phyloP scores from a whole-genome alignment of 177 flowering plant species.

The Telopea speciosissima region DNA sequence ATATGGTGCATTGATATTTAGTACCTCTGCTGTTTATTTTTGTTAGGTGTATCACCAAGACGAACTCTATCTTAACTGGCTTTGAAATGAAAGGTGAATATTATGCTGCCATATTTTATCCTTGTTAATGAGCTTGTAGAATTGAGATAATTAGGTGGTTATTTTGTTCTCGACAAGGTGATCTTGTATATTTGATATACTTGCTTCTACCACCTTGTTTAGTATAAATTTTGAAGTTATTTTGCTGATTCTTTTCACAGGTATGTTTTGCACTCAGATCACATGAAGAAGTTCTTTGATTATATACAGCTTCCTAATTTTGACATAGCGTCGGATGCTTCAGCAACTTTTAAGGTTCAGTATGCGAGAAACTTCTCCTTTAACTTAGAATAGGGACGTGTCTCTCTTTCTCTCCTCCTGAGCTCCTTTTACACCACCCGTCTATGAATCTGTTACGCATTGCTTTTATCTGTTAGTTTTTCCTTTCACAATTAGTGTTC shows the following conservation, averaged over 20 bases:
- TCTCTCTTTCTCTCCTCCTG: background rate
- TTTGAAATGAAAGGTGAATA: too few species aligned
- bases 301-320: constrained; percentile 91
- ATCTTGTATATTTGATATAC: background rate
- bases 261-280: constrained; percentile 74
- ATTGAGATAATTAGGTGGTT: background rate
- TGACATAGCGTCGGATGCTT: constrained; percentile 93
- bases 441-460: background rate
- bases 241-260: constrained; percentile 29
- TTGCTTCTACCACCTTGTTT: background rate
- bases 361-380: background rate
- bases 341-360: constrained; percentile 87
- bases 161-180: background rate
- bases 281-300: constrained; percentile 83
- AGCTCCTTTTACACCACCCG: background rate
- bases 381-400: background rate
- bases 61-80: too few species aligned
- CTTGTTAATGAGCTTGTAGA: background rate
- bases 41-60: too few species aligned
- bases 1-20: too few species aligned
- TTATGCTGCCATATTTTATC: too few species aligned
- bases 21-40: too few species aligned
- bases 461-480: background rate
- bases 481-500: background rate
- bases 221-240: background rate